Evolutionary conservation across 2,329 filamentous ascomycete species (phyloP), one percentile per base, ranked within the genome.

Genomic region (Xylaria hypoxylon): DNA sequence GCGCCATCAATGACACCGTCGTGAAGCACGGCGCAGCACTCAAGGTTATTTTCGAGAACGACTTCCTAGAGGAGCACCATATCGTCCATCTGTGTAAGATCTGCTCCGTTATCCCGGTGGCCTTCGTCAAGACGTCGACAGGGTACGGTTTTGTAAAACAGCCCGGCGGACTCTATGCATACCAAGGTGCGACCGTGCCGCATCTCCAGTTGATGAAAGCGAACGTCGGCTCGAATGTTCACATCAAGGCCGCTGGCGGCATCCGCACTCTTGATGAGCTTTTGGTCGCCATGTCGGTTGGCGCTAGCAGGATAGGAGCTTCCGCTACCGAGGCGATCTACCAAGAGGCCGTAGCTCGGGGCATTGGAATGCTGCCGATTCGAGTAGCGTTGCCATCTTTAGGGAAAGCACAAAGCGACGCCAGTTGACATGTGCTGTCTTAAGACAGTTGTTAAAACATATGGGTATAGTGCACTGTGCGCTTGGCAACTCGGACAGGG

Each of bases 21-120:
- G 71, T 73, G 0, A 71, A 74, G n/a, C 63, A 77, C 6, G 82
- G 81, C 0, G 84, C 81, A 0, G 78, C 81, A 0, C 78, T 89
- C 6, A 89, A 89, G 72, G 86, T 89, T 57, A 89, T 89, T 55
- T 89, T 89, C 62, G 86, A 89, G 70, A 89, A 87, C 69, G 86
- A 88, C 71, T 89, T 83, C 67, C 80, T 89, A 0, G 31, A 78
- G 1, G 77, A 85, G 0, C 72, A 81, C 11, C 81, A 88, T 42
- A 87, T 89, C 57, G 70, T 81, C 8, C 78, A 76, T 5, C 78
- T 89, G 0, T 89, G 87, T 71, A 71, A 82, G 73, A 86, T 89
- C 33, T 89, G 87, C 72, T 82, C 82, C 0, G 73, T 79, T 0
- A 40, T 86, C 0, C 76, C 76, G 0, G 86, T 89, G 0, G 86